A percentile compares a stretch with the other conserved stretches of the same genome.
phyloP scores from a whole-genome alignment of 2,329 filamentous ascomycete species.

The Colletotrichum cordylinicola region DNA sequence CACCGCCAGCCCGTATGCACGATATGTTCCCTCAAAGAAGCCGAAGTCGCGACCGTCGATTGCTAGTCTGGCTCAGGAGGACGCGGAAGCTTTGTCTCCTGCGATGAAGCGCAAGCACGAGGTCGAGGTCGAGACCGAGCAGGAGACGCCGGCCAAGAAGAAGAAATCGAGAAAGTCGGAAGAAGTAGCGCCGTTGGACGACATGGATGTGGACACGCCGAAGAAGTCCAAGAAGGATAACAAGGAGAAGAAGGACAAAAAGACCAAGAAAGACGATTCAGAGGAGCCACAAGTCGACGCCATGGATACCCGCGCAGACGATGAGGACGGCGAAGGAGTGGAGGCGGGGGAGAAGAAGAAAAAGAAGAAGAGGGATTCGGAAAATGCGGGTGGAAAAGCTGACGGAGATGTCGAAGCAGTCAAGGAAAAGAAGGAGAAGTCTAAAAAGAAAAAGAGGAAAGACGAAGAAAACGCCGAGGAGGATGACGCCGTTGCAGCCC shows the following conservation, averaged over 20 bases:
- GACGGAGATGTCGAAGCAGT: background rate
- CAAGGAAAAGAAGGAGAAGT: constrained; percentile 27
- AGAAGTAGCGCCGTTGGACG: constrained; percentile 13
- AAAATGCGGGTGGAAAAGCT: background rate
- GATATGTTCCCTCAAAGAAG: constrained; percentile 21
- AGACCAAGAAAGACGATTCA: constrained; percentile 26
- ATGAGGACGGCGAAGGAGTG: background rate
- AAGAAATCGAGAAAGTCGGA: constrained; percentile 39
- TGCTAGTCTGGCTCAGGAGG: background rate
- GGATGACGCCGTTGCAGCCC: constrained; percentile 34
- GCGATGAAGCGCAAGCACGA: constrained; percentile 40
- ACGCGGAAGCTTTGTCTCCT: background rate
- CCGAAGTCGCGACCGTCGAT: constrained; percentile 19
- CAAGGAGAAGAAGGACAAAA: constrained; percentile 40
- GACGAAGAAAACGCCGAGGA: constrained; percentile 23
- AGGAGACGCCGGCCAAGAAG: constrained; percentile 32
- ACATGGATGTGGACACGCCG: constrained; percentile 24
- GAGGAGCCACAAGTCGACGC: background rate
- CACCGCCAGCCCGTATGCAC: constrained; percentile 10
- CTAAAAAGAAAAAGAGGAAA: constrained; percentile 25
- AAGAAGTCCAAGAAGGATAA: constrained; percentile 34
- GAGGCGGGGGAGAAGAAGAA: constrained; percentile 20
- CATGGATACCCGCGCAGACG: background rate
- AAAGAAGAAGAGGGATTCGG: constrained; percentile 22
- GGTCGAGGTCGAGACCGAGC: constrained; percentile 31